phyloP scores from a whole-genome alignment of 164 flowering plant species.

The Umbellularia californica region DNA sequence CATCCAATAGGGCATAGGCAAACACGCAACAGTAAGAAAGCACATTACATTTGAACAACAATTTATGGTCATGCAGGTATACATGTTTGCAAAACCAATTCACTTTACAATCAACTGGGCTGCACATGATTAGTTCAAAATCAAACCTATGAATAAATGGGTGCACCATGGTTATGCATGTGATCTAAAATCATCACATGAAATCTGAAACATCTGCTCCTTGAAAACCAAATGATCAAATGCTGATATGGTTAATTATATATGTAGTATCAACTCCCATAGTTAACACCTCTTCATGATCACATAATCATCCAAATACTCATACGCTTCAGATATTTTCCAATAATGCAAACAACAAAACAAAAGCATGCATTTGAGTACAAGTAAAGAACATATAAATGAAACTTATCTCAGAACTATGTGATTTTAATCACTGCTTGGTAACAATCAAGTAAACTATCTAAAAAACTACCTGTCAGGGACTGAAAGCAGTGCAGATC shows the following conservation, averaged over 20 bases:
- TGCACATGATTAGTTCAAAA: not conserved
- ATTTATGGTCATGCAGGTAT: too few relatives aligned
- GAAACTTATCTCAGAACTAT: too few relatives aligned
- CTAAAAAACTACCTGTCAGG: slow-evolving; percentile 54
- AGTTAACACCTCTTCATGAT: not conserved
- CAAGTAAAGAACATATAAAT: not conserved
- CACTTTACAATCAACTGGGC: too few relatives aligned
- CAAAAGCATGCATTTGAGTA: not conserved
- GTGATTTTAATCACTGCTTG: too few relatives aligned
- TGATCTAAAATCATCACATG: too few relatives aligned
- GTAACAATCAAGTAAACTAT: not conserved
- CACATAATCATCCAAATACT: not conserved
- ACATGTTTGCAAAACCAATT: too few relatives aligned
- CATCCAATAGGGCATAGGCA: not conserved
- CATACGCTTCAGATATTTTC: not conserved
- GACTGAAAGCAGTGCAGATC: slow-evolving; percentile 96
- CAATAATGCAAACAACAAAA: not conserved
- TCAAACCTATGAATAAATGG: not conserved
- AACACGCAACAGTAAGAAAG: not conserved
- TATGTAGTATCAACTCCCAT: too few relatives aligned
- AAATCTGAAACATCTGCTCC: too few relatives aligned
- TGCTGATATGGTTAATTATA: too few relatives aligned
- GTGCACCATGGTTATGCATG: not conserved
- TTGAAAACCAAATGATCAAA: too few relatives aligned
- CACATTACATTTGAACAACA: not conserved